A percentile compares a stretch with the other conserved stretches of the same genome.
Evolutionary conservation across 768 basidiomycete species (phyloP).

Genomic region (Hydnomerulius pinastri): DNA sequence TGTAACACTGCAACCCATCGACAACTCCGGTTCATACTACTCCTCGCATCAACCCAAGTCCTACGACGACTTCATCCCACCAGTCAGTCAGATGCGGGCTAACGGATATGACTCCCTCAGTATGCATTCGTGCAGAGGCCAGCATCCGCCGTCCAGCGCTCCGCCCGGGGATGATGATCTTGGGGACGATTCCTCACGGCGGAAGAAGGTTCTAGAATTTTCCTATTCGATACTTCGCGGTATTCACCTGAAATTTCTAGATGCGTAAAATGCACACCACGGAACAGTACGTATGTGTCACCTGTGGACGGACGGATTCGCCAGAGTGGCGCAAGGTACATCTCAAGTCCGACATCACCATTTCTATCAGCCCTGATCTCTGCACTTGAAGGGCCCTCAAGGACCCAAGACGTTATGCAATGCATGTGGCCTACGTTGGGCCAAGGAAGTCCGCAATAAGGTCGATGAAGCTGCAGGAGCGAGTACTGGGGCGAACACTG

Average conservation of each 20-base stretch:
- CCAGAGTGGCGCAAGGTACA: constrained; percentile 94
- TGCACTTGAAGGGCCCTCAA: constrained; percentile 66
- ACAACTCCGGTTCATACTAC: constrained; percentile 15
- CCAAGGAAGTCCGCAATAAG: constrained; percentile 63
- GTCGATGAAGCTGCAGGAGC: constrained; percentile 34
- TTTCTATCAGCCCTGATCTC: constrained; percentile 18
- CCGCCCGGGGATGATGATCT: constrained; percentile 42
- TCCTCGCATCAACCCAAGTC: constrained; percentile 16
- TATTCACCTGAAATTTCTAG: constrained; percentile 11
- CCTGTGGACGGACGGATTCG: constrained; percentile 92
- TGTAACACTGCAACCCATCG: constrained; percentile 8
- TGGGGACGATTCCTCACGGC: constrained; percentile 53
- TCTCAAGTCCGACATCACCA: neutral
- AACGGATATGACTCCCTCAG: constrained; percentile 22
- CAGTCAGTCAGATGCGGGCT: constrained; percentile 11
- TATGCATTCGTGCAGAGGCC: constrained; percentile 14
- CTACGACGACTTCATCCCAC: constrained; percentile 16
- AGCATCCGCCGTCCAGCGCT: constrained; percentile 13
- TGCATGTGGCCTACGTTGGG: constrained; percentile 93
- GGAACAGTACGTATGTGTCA: constrained; percentile 86
- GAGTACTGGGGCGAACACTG: constrained; percentile 18
- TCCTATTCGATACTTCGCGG: neutral
- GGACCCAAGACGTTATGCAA: constrained; percentile 99
- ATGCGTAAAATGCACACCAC: constrained; percentile 42
- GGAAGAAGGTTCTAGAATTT: constrained; percentile 56